A percentile compares a stretch with the other conserved stretches of the same genome.
Evolutionary conservation across 495 filamentous ascomycete species (phyloP).

Genomic region (Xylaria cubensis): DNA sequence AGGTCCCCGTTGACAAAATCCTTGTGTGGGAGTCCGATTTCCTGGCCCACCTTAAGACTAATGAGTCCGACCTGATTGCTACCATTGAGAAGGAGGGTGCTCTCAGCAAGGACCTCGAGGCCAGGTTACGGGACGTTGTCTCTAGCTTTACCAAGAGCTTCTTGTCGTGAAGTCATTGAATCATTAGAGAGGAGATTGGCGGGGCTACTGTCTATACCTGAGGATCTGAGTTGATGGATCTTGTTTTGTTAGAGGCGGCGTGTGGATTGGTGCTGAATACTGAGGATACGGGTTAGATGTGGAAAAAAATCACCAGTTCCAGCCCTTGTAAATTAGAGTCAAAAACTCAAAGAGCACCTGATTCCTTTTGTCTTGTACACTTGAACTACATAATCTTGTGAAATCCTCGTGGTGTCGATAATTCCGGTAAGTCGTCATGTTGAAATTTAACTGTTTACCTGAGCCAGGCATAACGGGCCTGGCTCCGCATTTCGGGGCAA

Average conservation of each 20-base stretch:
- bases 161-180: constrained; percentile 54
- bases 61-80: constrained; percentile 81
- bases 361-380: constrained; percentile 53
- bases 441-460: background rate
- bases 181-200: constrained; percentile 40
- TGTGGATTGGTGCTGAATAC: constrained; percentile 48
- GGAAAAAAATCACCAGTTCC: constrained; percentile 46
- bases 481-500: constrained; percentile 22
- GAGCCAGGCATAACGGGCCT: background rate
- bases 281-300: constrained; percentile 47
- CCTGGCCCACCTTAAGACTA: constrained; percentile 86
- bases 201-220: constrained; percentile 58
- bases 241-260: constrained; percentile 53
- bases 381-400: constrained; percentile 1
- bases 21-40: constrained; percentile 93
- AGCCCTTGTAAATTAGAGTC: constrained; percentile 55
- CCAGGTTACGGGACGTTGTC: constrained; percentile 81
- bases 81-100: constrained; percentile 96
- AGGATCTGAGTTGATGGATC: constrained; percentile 41
- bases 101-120: constrained; percentile 93
- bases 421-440: background rate
- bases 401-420: background rate
- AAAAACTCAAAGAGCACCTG: constrained; percentile 54
- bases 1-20: constrained; percentile 84
- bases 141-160: constrained; percentile 92